Evolutionary conservation across 331 rosid genomes (phyloP).

Genomic region (Pyracantha coccinea): DNA sequence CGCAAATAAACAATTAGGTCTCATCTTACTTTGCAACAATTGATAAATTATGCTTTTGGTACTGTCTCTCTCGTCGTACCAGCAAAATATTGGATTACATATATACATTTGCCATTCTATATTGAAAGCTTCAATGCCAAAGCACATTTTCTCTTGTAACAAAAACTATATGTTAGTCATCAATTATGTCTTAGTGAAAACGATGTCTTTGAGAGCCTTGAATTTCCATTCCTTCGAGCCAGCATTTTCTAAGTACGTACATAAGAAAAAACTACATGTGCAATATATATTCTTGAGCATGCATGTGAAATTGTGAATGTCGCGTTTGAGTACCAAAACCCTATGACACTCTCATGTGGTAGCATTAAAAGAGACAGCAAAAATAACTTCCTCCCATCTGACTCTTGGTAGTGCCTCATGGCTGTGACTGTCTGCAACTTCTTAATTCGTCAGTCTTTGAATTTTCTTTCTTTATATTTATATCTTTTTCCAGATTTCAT

Average conservation of each 20-base stretch:
- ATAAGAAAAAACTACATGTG: background rate
- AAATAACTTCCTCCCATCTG: background rate
- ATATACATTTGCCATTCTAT: background rate
- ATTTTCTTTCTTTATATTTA: background rate
- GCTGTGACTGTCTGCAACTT: background rate
- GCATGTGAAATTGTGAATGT: slow-evolving; percentile 10
- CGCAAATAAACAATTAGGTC: too few species aligned
- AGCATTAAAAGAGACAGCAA: slow-evolving; percentile 20
- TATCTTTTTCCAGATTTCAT: background rate
- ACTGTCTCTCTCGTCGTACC: background rate
- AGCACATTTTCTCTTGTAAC: background rate
- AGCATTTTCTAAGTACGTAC: background rate
- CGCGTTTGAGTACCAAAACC: slow-evolving; percentile 7
- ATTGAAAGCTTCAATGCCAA: background rate
- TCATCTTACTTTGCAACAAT: background rate
- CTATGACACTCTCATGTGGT: slow-evolving; percentile 26
- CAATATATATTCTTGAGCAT: slow-evolving; percentile 3
- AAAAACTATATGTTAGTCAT: background rate
- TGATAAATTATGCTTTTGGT: background rate
- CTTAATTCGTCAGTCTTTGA: background rate
- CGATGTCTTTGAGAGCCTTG: background rate
- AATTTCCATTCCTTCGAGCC: background rate
- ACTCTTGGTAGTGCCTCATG: background rate
- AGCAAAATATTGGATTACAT: background rate
- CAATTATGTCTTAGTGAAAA: background rate